Evolutionary conservation across 1,284 basidiomycete genomes (phyloP).

Genomic region (Naganishia sp.): DNA sequence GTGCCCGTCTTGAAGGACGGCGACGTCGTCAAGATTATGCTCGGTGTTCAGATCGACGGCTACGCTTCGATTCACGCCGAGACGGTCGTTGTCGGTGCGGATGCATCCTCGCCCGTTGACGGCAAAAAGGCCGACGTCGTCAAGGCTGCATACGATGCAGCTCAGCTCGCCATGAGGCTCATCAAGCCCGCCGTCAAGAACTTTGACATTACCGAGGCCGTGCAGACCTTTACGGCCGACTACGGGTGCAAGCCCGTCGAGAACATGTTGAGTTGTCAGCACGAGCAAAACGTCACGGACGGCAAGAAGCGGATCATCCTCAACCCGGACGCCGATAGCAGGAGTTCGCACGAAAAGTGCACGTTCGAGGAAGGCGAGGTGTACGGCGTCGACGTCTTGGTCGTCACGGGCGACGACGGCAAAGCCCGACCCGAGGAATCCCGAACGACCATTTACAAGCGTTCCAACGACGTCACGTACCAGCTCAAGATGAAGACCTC

Average conservation of each 20-base stretch:
- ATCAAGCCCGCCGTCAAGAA: slow-evolving; percentile 90
- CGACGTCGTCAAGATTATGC: slow-evolving; percentile 93
- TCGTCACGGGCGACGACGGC: slow-evolving; percentile 84
- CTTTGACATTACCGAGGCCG: slow-evolving; percentile 87
- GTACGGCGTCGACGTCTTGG: slow-evolving; percentile 89
- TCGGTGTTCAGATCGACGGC: slow-evolving; percentile 96
- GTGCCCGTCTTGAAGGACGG: slow-evolving; percentile 80
- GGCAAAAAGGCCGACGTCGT: slow-evolving; percentile 86
- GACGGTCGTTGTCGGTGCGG: slow-evolving; percentile 82
- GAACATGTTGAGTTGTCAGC: slow-evolving; percentile 63
- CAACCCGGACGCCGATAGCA: slow-evolving; percentile 81
- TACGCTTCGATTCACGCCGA: slow-evolving; percentile 56
- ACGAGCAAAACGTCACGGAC: slow-evolving; percentile 90
- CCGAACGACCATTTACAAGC: slow-evolving; percentile 90
- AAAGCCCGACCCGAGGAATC: slow-evolving; percentile 88
- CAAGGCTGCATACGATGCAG: slow-evolving; percentile 89
- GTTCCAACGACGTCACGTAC: slow-evolving; percentile 83
- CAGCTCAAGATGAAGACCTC: slow-evolving; percentile 98
- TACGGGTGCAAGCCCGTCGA: slow-evolving; percentile 88
- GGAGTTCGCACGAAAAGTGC: slow-evolving; percentile 76
- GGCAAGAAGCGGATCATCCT: slow-evolving; percentile 94
- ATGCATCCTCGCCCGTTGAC: slow-evolving; percentile 69
- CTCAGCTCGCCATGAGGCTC: slow-evolving; percentile 84
- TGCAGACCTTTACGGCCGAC: slow-evolving; percentile 69
- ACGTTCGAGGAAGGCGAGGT: slow-evolving; percentile 93